Evolutionary conservation across 78 protist genomes (phyloP).

Genomic region (Chrysochromulina parva): DNA sequence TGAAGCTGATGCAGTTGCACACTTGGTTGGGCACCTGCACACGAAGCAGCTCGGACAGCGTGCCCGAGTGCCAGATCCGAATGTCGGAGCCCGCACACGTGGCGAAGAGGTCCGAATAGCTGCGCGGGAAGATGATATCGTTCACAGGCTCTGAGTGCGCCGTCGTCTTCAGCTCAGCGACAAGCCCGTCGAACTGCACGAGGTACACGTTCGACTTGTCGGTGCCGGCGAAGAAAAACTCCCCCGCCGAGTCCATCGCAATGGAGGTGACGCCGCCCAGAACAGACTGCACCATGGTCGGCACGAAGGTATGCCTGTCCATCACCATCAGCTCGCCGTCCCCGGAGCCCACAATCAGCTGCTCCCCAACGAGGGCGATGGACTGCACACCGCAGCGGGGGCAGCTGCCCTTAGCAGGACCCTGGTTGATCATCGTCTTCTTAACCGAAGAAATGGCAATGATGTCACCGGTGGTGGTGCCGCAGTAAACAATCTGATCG

Average conservation of each 20-base stretch:
- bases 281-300: not conserved
- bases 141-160: conserved; percentile 48
- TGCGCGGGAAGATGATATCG: conserved; percentile 64
- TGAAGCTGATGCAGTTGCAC: conserved; percentile 50
- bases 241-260: not conserved
- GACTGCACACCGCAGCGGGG: not conserved
- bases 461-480: conserved; percentile 73
- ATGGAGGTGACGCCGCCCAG: not conserved
- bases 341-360: conserved; percentile 63
- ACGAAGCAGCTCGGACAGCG: conserved; percentile 60
- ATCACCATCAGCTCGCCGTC: conserved; percentile 27
- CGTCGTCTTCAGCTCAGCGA: conserved; percentile 40
- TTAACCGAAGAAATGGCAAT: not conserved
- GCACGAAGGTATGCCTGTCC: not conserved
- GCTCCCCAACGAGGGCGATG: not conserved
- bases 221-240: conserved; percentile 38
- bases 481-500: conserved; percentile 42
- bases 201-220: not conserved
- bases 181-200: conserved; percentile 23
- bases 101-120: conserved; percentile 64
- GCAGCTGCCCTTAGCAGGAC: conserved; percentile 37
- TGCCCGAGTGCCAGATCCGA: conserved; percentile 65
- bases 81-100: conserved; percentile 57
- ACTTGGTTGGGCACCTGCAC: conserved; percentile 49
- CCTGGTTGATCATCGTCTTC: not conserved